Evolutionary conservation across 139 green algal species (phyloP).

Genomic region (Micractinium conductrix): DNA sequence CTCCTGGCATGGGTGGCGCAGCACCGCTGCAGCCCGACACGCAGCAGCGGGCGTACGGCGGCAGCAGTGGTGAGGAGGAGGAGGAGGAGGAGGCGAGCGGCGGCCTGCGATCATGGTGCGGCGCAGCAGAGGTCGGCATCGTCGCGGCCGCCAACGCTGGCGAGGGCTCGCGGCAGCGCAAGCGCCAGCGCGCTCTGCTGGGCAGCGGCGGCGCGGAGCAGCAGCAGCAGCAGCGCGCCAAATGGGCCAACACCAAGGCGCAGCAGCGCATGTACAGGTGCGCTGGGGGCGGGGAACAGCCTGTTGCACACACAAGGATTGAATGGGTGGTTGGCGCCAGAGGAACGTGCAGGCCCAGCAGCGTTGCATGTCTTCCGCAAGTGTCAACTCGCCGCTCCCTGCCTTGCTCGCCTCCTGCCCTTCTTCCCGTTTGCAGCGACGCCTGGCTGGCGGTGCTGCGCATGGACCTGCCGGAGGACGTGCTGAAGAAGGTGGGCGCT

Average conservation of each 20-base stretch:
- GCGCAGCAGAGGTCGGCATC: constrained; percentile 63
- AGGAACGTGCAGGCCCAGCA: too few relatives aligned
- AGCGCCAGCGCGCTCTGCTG: constrained; percentile 49
- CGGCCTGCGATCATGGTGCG: constrained; percentile 71
- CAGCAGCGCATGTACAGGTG: constrained; percentile 44
- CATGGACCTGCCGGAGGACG: constrained; percentile 73
- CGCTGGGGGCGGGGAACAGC: too few relatives aligned
- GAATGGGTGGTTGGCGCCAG: too few relatives aligned
- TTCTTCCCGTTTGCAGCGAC: constrained; percentile 46
- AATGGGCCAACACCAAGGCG: constrained; percentile 66
- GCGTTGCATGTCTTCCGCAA: too few relatives aligned
- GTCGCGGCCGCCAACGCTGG: constrained; percentile 41
- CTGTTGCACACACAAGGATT: too few relatives aligned
- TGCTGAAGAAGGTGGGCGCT: constrained; percentile 10
- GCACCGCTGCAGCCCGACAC: background rate
- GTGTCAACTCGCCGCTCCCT: too few relatives aligned
- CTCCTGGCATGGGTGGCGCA: background rate
- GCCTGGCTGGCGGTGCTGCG: constrained; percentile 89
- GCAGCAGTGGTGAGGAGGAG: background rate
- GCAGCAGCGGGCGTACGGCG: background rate
- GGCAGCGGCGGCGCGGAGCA: background rate
- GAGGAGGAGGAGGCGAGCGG: background rate
- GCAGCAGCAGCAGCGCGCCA: constrained; percentile 3
- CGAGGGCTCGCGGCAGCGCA: constrained; percentile 60
- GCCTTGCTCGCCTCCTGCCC: background rate